Evolutionary conservation across 768 basidiomycete species (phyloP).

Genomic region (Leucosporidium creatinivorum): DNA sequence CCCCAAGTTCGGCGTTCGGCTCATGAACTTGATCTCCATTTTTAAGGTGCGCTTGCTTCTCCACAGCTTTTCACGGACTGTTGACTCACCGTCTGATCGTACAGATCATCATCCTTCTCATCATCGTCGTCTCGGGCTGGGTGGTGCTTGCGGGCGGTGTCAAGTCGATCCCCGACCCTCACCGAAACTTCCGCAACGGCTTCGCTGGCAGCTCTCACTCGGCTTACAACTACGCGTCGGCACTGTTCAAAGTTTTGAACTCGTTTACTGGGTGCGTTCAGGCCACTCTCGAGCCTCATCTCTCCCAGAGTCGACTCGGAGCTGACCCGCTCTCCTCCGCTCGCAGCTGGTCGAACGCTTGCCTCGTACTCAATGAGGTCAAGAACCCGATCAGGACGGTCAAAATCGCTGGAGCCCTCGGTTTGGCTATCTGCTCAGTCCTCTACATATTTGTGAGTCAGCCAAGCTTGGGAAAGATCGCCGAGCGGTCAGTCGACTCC

Average conservation of each 20-base stretch:
- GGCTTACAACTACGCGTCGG: slow-evolving; percentile 55
- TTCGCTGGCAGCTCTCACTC: slow-evolving; percentile 55
- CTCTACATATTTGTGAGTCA: too few species aligned
- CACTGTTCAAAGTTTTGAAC: slow-evolving; percentile 55
- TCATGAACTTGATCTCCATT: slow-evolving; percentile 53
- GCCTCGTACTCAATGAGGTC: slow-evolving; percentile 58
- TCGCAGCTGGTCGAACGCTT: slow-evolving; percentile 47
- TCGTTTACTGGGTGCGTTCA: slow-evolving; percentile 47
- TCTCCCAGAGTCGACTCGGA: too few species aligned
- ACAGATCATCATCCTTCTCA: slow-evolving; percentile 48
- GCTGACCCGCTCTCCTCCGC: too few species aligned
- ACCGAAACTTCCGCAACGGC: slow-evolving; percentile 53
- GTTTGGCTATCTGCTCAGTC: slow-evolving; percentile 19
- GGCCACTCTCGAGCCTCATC: too few species aligned
- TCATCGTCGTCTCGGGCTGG: slow-evolving; percentile 50
- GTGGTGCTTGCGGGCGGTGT: slow-evolving; percentile 54
- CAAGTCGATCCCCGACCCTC: slow-evolving; percentile 54
- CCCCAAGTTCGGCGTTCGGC: slow-evolving; percentile 48
- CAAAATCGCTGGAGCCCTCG: slow-evolving; percentile 56
- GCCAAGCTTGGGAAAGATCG: too few species aligned
- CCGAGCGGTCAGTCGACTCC: too few species aligned
- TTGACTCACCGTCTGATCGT: too few species aligned
- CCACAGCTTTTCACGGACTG: too few species aligned
- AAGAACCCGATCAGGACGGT: slow-evolving; percentile 56
- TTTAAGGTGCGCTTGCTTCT: slow-evolving; percentile 44